Evolutionary conservation across 2,329 filamentous ascomycete species (phyloP), one percentile per base, ranked within the genome.

Genomic region (Escovopsis weberi): DNA sequence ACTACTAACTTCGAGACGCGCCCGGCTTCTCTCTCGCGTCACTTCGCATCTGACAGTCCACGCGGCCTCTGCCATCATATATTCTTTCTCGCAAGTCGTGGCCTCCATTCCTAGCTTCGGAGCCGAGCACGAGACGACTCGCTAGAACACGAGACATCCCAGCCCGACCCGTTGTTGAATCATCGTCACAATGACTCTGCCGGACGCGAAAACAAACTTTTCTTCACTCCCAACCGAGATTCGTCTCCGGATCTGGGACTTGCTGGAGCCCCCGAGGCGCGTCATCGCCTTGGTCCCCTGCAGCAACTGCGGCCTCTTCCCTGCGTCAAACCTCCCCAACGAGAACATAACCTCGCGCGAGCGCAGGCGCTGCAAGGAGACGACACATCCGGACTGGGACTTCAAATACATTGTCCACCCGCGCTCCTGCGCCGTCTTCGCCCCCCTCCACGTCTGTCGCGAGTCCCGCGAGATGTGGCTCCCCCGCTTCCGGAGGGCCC

Each of bases 341-440:
- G 40, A 33, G 18, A 28, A 26, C 10, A 30, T 28, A 12, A 40
- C 26, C 26, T n/a, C n/a, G 26, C 36, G 32, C 12, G 43, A 37
- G 11, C 42, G 38, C n/a, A 26, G 37, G 19, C 30, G 30, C n/a
- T 45, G 41, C 26, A 43, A 41, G 38, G 12, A 35, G 26, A 23
- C 4, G 62, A 61, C 38, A 15, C 44, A 44, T 12, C 35, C 40
- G 2, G 39, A 47, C 23, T 48, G 43, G 42, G 26, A 42, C 1
- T 37, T 47, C 28, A 33, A 45, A 33, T 47, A 47, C 30, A 39
- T 47, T 15, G 47, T 45, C 7, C 45, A 42, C 6, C 45, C 47
- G 12, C 40, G 45, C 15, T 37, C 28, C 12, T n/a, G 43, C 19
- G 39, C 30, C 26, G 26, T 47, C 23, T 47, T 48, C 32, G 34